A percentile compares a stretch with the other conserved stretches of the same genome.
These are phyloP conservation scores for Elasticomyces elasticus DNA, from an alignment of 495 filamentous ascomycete genomes.

Conservation along the genomic window DNA sequence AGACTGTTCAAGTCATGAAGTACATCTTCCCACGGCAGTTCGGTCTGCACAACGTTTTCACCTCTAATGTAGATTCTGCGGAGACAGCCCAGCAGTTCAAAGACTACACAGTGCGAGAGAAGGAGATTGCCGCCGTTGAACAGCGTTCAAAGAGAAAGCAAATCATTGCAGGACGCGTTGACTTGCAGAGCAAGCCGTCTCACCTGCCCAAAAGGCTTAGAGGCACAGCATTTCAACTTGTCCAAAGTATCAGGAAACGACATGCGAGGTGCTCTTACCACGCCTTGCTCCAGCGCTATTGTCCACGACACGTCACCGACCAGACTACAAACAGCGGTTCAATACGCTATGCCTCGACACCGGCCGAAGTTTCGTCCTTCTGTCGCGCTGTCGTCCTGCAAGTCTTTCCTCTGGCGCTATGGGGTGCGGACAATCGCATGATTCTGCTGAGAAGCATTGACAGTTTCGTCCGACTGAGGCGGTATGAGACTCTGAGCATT, in stretches of 20 bases:
- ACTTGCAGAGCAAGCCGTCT: slow-evolving; percentile 15
- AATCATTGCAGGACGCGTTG: slow-evolving; percentile 14
- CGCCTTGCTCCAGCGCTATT: slow-evolving; percentile 69
- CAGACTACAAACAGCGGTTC: not conserved
- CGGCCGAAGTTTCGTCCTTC: slow-evolving; percentile 70
- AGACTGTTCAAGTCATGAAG: slow-evolving; percentile 68
- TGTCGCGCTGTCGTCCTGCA: slow-evolving; percentile 65
- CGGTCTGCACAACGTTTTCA: slow-evolving; percentile 84
- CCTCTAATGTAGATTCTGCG: slow-evolving; percentile 48
- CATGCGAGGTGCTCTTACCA: slow-evolving; percentile 69
- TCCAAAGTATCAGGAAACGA: slow-evolving; percentile 56
- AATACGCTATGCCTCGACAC: slow-evolving; percentile 45
- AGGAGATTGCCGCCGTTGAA: slow-evolving; percentile 53
- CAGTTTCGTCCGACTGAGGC: slow-evolving; percentile 63
- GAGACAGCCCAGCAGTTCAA: slow-evolving; percentile 63
- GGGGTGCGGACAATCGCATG: slow-evolving; percentile 54
- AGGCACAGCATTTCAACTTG: slow-evolving; percentile 47
- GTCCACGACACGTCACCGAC: slow-evolving; percentile 37
- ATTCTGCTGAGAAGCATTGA: slow-evolving; percentile 58
- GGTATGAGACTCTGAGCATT: slow-evolving; percentile 71
- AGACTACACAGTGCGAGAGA: slow-evolving; percentile 72
- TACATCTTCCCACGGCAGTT: slow-evolving; percentile 93
- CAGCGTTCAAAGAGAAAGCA: slow-evolving; percentile 4
- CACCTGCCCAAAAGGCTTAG: slow-evolving; percentile 66
- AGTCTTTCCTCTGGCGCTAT: slow-evolving; percentile 69